Base-by-base conservation (phyloP, 352 stramenopile species). In the Saprolegnia parasitica region DNA sequence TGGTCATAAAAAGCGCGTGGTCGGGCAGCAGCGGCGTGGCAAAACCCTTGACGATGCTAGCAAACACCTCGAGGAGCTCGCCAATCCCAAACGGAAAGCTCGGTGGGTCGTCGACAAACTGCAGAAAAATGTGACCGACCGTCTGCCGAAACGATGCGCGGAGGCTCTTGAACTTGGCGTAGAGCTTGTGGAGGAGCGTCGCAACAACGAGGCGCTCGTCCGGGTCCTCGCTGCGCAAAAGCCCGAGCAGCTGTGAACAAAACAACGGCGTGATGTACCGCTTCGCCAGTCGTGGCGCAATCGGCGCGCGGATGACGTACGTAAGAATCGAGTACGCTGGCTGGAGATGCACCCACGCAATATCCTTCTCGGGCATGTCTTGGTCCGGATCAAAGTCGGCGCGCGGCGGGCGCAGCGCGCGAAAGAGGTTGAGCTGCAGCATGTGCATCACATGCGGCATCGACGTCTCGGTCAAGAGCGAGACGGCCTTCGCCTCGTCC, bases 81-180 rank as follows among this genome's bases (percentile, higher is more conserved):
- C 32, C n/a, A 5, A 66, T 54, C 20, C 58, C 58, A 32, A 39
- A 66, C 15, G 58, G 58, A 29, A 55, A 66, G 20, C 37, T 21
- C 45, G 40, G 1, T 4, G n/a, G 37, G 6, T 20, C 58, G 20
- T 66, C 58, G 5, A 55, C 21, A 20, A 54, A 66, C 24, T 66
- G 58, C 58, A 55, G n/a, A 10, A 66, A 55, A 9, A 37, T 29
- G 26, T 66, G 40, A 16, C 20, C 37, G 20, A 66, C 47, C 5
- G 21, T 13, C 23, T 46, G 58, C 32, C 40, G 58, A 20, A 66
- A 24, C 16, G 47, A 39, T n/a, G 24, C 32, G 20, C 58, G 58
- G 16, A 66, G 40, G 32, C 58, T 66, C 58, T 66, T 66, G 58
- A 66, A 66, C 24, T 66, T 66, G 23, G 58, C 58, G 58, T 66